phyloP scores from a whole-genome alignment of 2,329 filamentous ascomycete species.

The Thelonectria olida region DNA sequence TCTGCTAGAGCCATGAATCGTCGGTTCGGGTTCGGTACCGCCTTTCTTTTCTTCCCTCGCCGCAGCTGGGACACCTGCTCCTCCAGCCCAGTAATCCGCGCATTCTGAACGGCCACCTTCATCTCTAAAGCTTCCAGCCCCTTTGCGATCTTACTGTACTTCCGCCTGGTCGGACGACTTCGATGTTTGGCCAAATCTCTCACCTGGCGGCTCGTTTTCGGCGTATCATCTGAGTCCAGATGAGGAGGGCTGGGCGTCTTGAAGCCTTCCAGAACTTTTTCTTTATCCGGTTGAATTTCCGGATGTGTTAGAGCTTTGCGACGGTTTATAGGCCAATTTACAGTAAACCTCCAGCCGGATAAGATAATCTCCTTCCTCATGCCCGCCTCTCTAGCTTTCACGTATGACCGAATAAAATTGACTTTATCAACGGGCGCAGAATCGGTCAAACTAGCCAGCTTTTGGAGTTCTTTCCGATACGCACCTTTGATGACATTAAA shows the following conservation, averaged over 20 bases:
- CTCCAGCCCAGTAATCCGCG: constrained; percentile 15
- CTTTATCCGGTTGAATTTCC: not conserved
- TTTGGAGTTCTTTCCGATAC: no score
- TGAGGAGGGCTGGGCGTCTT: not conserved
- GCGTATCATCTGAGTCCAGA: not conserved
- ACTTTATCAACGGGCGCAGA: no score
- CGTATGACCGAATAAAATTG: not conserved
- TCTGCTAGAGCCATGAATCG: constrained; percentile 15
- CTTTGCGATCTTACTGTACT: no score
- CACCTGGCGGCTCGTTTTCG: not conserved
- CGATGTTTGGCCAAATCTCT: not conserved
- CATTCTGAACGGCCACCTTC: no score
- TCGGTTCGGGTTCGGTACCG: constrained; percentile 21
- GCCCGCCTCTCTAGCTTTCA: not conserved
- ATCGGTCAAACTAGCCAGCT: no score
- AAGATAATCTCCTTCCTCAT: not conserved
- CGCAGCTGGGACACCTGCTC: constrained; percentile 15
- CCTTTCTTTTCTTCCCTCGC: constrained; percentile 25
- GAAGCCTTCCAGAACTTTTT: no score
- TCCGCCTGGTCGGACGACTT: no score
- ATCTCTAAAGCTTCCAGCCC: no score
- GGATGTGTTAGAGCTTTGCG: no score
- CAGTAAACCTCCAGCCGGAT: not conserved
- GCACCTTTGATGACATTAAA: no score
- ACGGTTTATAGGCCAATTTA: not conserved